Base-by-base conservation (phyloP, 805 yeast genomes). In the Kazachstania taianensis region DNA sequence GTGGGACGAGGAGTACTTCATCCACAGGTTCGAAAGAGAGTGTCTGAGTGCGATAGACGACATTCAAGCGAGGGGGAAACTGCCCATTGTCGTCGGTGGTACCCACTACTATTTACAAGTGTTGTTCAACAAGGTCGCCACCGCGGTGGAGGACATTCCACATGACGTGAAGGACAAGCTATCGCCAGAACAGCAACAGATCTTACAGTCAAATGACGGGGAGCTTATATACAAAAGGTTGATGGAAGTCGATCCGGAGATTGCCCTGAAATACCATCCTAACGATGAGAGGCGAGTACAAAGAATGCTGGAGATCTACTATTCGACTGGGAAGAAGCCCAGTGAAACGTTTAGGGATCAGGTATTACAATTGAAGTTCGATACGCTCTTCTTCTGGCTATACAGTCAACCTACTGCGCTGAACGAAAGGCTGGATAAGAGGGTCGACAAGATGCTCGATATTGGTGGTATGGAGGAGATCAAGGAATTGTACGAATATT, bases 41-140 rank as follows among this genome's bases (percentile, higher is more conserved):
- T 95, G 94, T 7, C 49, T 65, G 23, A 54, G 43, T 2, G 54
- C 73, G 13, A 81, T 87, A 6, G 68, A 70, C 0, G 81, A 76
- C 22, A 78, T 89, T 8, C 79, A 78, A 41, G 37, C 53, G 0
- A 53, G 81, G 15, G 82, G 82, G 0, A 86, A 85, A 49, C 46
- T 81, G 1, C 96, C 98, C 0, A 81, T 92, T 3, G 55, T 92
- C 0, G 92, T 92, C 1, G 98, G 98, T 5, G 98, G 98, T 0
- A 92, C 98, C 0, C 96, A 87, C 52, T 92, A 92, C 56, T 92
- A 92, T 53, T 63, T 85, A 25, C 96, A 83, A 57, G 75, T 82
- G 7, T 54, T 89, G 6, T 83, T 87, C 53, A 66, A 71, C 27
- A 83, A 85, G 24, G 22, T 40, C 35, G 45, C 1, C 37, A 37